Conservation (phyloP, 176 grass and related monocot genomes). For the Musa acuminata region DNA sequence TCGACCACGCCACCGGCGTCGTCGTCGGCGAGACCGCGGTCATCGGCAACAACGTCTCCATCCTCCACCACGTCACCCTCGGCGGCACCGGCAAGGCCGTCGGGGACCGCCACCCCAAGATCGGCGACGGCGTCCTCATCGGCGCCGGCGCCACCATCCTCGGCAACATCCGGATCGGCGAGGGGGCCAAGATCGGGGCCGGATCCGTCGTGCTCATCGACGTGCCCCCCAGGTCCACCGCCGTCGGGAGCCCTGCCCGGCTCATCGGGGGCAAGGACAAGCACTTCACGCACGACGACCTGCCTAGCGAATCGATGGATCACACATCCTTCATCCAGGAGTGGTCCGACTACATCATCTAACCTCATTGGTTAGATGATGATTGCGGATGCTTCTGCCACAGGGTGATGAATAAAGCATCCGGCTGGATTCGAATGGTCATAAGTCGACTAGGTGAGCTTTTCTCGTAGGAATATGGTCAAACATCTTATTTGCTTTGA, state of each 20-base stretch:
- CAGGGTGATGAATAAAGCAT: not conserved
- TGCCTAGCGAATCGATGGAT: constrained; percentile 87
- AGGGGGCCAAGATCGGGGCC: constrained; percentile 76
- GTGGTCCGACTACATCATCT: constrained; percentile 88
- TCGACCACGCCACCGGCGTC: constrained; percentile 84
- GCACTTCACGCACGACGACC: constrained; percentile 34
- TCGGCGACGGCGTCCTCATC: constrained; percentile 73
- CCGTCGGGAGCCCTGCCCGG: constrained; percentile 81
- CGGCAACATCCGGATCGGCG: constrained; percentile 75
- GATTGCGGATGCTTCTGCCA: not conserved
- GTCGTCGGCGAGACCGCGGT: constrained; percentile 94
- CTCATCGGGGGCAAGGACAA: constrained; percentile 49
- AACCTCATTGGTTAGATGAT: not conserved
- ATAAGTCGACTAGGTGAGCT: not conserved
- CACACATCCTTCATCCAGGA: constrained; percentile 86
- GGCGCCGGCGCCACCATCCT: constrained; percentile 92
- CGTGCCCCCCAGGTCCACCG: constrained; percentile 57
- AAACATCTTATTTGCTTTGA: not conserved
- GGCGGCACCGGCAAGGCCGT: constrained; percentile 82
- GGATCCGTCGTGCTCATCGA: constrained; percentile 87
- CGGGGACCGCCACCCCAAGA: constrained; percentile 88
- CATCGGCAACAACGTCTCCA: constrained; percentile 86
- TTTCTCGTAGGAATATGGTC: not conserved
- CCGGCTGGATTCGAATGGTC: not conserved
- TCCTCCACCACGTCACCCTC: constrained; percentile 95